Evolutionary conservation across 2,329 filamentous ascomycete species (phyloP).

Genomic region (Aspergillus brunneoviolaceus): DNA sequence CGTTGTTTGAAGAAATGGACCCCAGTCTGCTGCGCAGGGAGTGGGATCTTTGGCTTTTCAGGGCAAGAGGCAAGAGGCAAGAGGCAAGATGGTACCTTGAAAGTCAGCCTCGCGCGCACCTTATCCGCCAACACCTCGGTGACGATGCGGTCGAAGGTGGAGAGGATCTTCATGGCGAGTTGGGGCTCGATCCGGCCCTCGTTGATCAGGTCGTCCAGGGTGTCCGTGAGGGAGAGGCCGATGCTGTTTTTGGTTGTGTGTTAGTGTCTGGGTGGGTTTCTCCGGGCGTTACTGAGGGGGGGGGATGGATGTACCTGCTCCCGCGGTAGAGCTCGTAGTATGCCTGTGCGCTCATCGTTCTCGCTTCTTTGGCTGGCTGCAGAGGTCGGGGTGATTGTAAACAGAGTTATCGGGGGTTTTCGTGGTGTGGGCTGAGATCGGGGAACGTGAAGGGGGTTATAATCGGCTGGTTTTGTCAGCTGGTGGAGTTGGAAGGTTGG

Average conservation of each 20-base stretch:
- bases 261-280: neutral
- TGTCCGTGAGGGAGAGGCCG: slow-evolving; percentile 89
- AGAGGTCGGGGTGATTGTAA: neutral
- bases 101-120: slow-evolving; percentile 85
- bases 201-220: slow-evolving; percentile 93
- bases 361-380: neutral
- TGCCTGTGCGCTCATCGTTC: slow-evolving; percentile 52
- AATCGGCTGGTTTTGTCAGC: no score
- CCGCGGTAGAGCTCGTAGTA: slow-evolving; percentile 97
- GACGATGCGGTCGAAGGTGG: slow-evolving; percentile 91
- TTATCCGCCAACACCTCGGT: slow-evolving; percentile 88
- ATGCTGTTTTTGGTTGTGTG: slow-evolving; percentile 60
- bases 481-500: no score
- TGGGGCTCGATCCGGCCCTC: slow-evolving; percentile 95
- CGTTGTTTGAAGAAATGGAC: neutral
- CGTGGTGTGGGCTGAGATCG: no score
- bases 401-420: neutral
- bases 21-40: neutral
- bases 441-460: neutral
- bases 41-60: neutral
- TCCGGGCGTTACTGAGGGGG: neutral
- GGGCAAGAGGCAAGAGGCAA: neutral
- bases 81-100: slow-evolving; percentile 68
- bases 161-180: slow-evolving; percentile 96
- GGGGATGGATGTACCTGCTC: slow-evolving; percentile 72